Conservation (phyloP, 768 basidiomycete genomes). For the Lentinula raphanica region DNA sequence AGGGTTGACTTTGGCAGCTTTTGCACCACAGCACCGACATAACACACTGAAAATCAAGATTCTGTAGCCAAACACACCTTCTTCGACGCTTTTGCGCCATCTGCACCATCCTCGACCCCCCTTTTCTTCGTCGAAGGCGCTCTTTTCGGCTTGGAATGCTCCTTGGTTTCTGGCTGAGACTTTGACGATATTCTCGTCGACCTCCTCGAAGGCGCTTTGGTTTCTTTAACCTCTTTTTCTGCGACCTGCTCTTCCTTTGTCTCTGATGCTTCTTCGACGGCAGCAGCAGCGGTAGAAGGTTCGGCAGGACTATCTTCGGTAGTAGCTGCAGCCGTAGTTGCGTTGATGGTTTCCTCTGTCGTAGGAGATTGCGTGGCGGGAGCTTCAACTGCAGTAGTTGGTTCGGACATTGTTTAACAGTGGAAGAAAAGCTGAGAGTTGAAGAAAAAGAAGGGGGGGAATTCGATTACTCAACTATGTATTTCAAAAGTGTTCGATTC, state of each 20-base stretch:
- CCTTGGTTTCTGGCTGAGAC: neutral
- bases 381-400: neutral
- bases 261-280: neutral
- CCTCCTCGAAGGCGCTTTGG: conserved; percentile 6
- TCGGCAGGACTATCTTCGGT: neutral
- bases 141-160: neutral
- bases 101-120: neutral
- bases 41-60: too few species aligned
- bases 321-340: neutral
- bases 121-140: conserved; percentile 4
- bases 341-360: neutral
- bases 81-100: neutral
- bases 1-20: too few species aligned
- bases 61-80: neutral
- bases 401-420: neutral
- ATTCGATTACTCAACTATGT: neutral
- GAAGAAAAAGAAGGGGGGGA: neutral
- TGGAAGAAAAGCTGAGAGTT: neutral
- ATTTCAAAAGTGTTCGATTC: neutral
- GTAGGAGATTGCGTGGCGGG: neutral
- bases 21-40: too few species aligned
- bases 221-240: neutral
- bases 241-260: neutral
- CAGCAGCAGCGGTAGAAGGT: neutral
- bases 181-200: conserved; percentile 6